Evolutionary conservation across 805 yeast genomes (phyloP).

Genomic region (Candida montana): DNA sequence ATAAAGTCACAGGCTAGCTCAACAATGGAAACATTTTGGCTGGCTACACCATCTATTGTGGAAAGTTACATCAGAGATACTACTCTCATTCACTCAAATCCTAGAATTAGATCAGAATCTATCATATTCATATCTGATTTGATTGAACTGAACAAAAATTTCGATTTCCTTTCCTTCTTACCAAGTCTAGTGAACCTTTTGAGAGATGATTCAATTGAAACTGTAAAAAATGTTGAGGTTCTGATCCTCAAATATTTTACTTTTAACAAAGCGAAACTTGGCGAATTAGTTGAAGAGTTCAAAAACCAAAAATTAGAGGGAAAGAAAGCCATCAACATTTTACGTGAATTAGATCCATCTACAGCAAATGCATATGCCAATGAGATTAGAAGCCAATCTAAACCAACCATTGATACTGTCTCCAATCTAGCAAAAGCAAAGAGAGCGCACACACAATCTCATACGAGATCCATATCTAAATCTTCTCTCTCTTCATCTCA

Average conservation of each 20-base stretch:
- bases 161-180: slow-evolving; percentile 26
- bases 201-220: slow-evolving; percentile 23
- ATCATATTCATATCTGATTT: slow-evolving; percentile 41
- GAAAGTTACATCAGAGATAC: slow-evolving; percentile 39
- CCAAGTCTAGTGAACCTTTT: slow-evolving; percentile 23
- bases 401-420: slow-evolving; percentile 24
- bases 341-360: slow-evolving; percentile 18
- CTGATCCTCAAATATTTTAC: slow-evolving; percentile 22
- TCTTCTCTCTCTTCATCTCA: slow-evolving; percentile 4
- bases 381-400: slow-evolving; percentile 12
- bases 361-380: slow-evolving; percentile 16
- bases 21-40: slow-evolving; percentile 51
- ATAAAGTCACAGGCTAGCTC: slow-evolving; percentile 41
- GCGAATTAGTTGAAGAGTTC: slow-evolving; percentile 18
- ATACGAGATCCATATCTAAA: slow-evolving; percentile 2
- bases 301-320: slow-evolving; percentile 20
- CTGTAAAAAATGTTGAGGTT: slow-evolving; percentile 23
- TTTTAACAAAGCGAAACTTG: slow-evolving; percentile 13
- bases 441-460: background rate
- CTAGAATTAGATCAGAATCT: slow-evolving; percentile 36
- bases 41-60: slow-evolving; percentile 43
- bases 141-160: slow-evolving; percentile 30
- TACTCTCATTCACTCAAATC: slow-evolving; percentile 37
- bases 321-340: slow-evolving; percentile 12
- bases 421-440: slow-evolving; percentile 15